These are phyloP conservation scores for Ulmus americana DNA, from an alignment of 331 rosid genomes.

Conservation along the genomic window DNA sequence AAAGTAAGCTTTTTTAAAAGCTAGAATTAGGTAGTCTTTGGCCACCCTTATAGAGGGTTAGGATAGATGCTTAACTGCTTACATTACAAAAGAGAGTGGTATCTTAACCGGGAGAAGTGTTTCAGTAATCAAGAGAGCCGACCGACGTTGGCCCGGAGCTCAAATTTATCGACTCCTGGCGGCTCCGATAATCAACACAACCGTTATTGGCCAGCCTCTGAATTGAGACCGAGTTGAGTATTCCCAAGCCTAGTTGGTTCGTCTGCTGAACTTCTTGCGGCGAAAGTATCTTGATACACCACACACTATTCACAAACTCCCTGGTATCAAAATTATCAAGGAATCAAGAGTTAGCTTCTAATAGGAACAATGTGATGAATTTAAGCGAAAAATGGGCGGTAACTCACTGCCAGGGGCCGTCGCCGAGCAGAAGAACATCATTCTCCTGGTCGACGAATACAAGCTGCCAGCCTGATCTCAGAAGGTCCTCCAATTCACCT, in stretches of 20 bases:
- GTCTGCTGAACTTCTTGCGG: constrained; percentile 84
- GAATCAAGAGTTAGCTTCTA: constrained; percentile 13
- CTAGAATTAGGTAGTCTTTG: constrained; percentile 42
- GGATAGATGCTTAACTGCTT: constrained; percentile 28
- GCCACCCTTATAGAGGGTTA: constrained; percentile 34
- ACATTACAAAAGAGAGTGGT: constrained; percentile 48
- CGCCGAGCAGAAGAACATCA: constrained; percentile 89
- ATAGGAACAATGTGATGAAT: neutral
- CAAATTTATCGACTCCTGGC: constrained; percentile 67
- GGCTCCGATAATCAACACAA: constrained; percentile 55
- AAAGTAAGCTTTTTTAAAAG: constrained; percentile 35
- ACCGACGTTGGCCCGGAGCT: constrained; percentile 59
- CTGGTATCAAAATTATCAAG: constrained; percentile 34
- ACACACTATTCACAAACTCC: constrained; percentile 81
- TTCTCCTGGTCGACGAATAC: constrained; percentile 95
- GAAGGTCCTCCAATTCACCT: constrained; percentile 84
- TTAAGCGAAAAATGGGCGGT: neutral
- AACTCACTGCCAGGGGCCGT: constrained; percentile 96
- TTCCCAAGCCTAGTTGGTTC: constrained; percentile 70
- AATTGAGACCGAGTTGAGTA: constrained; percentile 53
- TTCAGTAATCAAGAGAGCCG: constrained; percentile 67
- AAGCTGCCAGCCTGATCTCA: constrained; percentile 99
- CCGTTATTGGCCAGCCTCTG: constrained; percentile 61
- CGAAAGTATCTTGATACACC: constrained; percentile 86
- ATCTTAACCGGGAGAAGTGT: constrained; percentile 33